phyloP scores from a whole-genome alignment of 2,329 filamentous ascomycete species.

The Calonectria naviculata region DNA sequence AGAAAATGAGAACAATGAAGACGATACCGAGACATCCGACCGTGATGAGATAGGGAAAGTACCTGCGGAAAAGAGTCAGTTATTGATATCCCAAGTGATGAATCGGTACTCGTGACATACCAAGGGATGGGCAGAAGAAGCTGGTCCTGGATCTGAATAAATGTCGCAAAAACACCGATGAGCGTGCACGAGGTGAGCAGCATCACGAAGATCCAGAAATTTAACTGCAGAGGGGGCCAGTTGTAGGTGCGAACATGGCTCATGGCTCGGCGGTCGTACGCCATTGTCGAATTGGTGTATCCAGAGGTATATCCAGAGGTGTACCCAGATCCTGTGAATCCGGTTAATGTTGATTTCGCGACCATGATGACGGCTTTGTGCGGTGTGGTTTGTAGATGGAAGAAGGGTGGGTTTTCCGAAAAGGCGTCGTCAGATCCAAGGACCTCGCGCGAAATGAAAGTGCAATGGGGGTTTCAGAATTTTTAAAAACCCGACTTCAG shows the following conservation, averaged over 20 bases:
- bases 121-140: constrained; percentile 68
- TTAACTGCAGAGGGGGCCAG: constrained; percentile 76
- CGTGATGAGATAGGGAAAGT: constrained; percentile 75
- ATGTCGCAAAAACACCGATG: constrained; percentile 70
- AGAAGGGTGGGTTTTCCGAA: background rate
- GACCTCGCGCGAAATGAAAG: background rate
- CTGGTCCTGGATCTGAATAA: constrained; percentile 68
- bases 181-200: constrained; percentile 68
- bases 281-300: constrained; percentile 51
- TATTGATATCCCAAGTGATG: too few relatives aligned
- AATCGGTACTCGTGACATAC: constrained; percentile 50
- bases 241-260: constrained; percentile 69
- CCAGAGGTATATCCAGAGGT: constrained; percentile 28
- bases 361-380: constrained; percentile 36
- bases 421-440: background rate
- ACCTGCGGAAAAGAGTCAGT: constrained; percentile 56
- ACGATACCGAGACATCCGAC: constrained; percentile 68
- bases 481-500: background rate
- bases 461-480: background rate
- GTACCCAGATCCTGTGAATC: constrained; percentile 42
- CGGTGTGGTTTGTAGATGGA: background rate
- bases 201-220: constrained; percentile 76
- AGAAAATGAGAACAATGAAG: constrained; percentile 75
- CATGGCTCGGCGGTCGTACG: constrained; percentile 55
- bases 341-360: constrained; percentile 40